phyloP scores from a whole-genome alignment of 2,329 filamentous ascomycete species.

The Gliomastix tumulicola region DNA sequence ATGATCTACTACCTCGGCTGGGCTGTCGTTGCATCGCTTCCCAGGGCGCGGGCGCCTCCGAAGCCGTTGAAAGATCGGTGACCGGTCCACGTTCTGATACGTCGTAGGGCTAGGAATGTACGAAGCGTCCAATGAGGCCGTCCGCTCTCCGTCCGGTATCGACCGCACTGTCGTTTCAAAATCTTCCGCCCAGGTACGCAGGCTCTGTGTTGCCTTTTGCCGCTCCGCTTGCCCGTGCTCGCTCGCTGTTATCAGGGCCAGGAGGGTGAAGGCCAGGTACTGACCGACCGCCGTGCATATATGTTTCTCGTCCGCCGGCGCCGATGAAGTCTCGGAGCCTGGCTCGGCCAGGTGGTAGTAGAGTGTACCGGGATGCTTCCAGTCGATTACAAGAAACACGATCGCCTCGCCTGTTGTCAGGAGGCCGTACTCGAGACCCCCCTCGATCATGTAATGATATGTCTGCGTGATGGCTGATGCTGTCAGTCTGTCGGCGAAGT shows the following conservation, averaged over 20 bases:
- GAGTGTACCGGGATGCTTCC: conserved; percentile 4
- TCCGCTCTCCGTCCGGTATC: conserved; percentile 10
- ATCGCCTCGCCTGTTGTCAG: conserved; percentile 33
- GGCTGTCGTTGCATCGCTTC: no score
- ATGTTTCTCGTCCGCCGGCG: not conserved
- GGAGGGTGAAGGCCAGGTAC: conserved; percentile 4
- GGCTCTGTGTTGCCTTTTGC: conserved; percentile 1
- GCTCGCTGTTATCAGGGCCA: conserved; percentile 4
- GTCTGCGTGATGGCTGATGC: conserved; percentile 36
- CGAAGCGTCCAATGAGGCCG: no score
- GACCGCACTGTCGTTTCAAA: conserved; percentile 14
- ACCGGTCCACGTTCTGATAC: no score
- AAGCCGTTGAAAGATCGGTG: no score
- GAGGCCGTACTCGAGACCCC: conserved; percentile 32
- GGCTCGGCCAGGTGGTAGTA: conserved; percentile 5
- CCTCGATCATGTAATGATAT: conserved; percentile 41
- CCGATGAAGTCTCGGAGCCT: not conserved
- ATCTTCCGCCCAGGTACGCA: conserved; percentile 13
- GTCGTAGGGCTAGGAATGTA: no score
- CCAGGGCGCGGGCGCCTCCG: no score
- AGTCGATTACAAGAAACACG: conserved; percentile 31
- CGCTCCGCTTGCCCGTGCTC: conserved; percentile 11
- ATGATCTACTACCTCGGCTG: no score
- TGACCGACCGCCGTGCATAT: conserved; percentile 2
- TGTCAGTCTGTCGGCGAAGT: conserved; percentile 26